Percentiles rank a stretch among this genome's conserved stretches.
Conservation (phyloP, 2,329 filamentous ascomycete species). For the Clathrospora elynae region DNA sequence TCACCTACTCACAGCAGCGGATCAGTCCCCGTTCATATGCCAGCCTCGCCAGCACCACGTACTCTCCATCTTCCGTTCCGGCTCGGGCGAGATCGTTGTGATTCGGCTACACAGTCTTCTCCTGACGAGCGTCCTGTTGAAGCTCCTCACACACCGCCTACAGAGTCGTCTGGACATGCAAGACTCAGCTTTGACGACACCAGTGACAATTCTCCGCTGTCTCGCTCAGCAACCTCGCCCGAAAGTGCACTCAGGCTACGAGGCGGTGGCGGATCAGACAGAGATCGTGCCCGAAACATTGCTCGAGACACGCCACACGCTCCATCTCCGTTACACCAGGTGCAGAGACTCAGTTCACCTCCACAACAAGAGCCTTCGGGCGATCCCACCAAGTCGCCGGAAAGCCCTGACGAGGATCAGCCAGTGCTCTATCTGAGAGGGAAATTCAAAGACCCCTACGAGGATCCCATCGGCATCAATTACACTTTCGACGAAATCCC, state of each 20-base stretch:
- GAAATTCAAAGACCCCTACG: too few species aligned
- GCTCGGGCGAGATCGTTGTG: conserved; percentile 10
- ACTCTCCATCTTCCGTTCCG: conserved; percentile 33
- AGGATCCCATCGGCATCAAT: too few species aligned
- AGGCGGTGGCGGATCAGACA: conserved; percentile 17
- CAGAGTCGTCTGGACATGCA: conserved; percentile 6
- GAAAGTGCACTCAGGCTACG: conserved; percentile 23
- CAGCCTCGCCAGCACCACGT: conserved; percentile 9
- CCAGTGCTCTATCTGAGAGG: conserved; percentile 13
- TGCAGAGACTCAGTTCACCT: conserved; percentile 20
- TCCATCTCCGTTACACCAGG: conserved; percentile 27
- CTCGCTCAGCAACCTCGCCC: conserved; percentile 9
- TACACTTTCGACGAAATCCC: conserved; percentile 11
- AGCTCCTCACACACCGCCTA: conserved; percentile 12
- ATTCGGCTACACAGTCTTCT: not conserved
- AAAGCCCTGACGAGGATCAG: not conserved
- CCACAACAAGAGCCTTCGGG: conserved; percentile 4
- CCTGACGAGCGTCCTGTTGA: conserved; percentile 14
- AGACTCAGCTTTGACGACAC: conserved; percentile 12
- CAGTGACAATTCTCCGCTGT: not conserved
- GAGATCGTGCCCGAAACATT: conserved; percentile 8
- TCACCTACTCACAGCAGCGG: conserved; percentile 7
- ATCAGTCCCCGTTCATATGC: not conserved
- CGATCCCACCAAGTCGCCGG: conserved; percentile 5
- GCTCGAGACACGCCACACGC: conserved; percentile 13